Conservation (phyloP, 225 moss, liverwort and hornwort genomes). For the Lunularia cruciata region DNA sequence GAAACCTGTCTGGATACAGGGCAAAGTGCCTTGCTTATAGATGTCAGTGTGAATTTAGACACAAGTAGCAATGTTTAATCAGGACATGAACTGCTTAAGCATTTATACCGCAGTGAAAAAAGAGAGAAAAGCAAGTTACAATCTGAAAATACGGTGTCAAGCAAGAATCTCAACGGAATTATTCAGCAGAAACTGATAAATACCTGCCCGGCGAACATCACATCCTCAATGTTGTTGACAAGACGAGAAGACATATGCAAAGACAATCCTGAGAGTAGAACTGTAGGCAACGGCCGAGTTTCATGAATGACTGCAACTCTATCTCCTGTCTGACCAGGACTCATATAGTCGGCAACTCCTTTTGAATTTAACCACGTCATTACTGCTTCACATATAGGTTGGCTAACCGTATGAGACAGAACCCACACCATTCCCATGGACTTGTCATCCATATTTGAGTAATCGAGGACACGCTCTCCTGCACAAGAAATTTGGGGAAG, state of each 20-base stretch:
- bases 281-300: conserved; percentile 81
- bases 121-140: too few species aligned
- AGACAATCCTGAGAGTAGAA: conserved; percentile 85
- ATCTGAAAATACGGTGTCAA: too few species aligned
- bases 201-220: conserved; percentile 85
- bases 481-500: too few species aligned
- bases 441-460: conserved; percentile 90
- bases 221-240: conserved; percentile 75
- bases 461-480: conserved; percentile 92
- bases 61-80: too few species aligned
- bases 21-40: too few species aligned
- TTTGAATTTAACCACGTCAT: conserved; percentile 95
- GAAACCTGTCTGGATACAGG: too few species aligned
- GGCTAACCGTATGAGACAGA: conserved; percentile 94
- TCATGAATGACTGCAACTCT: conserved; percentile 74
- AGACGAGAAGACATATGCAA: conserved; percentile 87
- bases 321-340: conserved; percentile 60
- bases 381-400: conserved; percentile 85
- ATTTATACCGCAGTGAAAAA: too few species aligned
- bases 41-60: too few species aligned
- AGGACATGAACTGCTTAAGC: too few species aligned
- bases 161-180: too few species aligned
- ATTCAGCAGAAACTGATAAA: too few species aligned
- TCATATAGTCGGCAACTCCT: conserved; percentile 63
- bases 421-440: conserved; percentile 99